A percentile compares a stretch with the other conserved stretches of the same genome.
phyloP scores from a whole-genome alignment of 371 early-diverging fungal species.

The Mucor indicus region DNA sequence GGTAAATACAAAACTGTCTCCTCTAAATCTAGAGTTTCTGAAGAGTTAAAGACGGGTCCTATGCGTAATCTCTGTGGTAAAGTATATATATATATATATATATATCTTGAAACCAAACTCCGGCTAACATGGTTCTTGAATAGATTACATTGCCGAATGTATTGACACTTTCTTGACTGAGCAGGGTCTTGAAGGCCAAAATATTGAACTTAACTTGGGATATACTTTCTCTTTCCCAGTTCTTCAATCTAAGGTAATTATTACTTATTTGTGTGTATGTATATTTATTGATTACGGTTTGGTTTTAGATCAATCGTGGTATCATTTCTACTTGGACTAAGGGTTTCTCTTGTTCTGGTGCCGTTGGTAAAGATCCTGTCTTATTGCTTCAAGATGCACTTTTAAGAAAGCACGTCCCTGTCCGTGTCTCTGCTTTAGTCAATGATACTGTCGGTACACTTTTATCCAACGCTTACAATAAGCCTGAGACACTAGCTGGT shows the following conservation, averaged over 20 bases:
- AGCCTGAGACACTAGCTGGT: constrained; percentile 81
- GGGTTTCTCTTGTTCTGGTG: constrained; percentile 80
- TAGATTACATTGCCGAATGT: constrained; percentile 79
- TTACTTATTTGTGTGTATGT: too few relatives aligned
- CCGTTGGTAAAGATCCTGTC: constrained; percentile 88
- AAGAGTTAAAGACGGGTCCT: constrained; percentile 70
- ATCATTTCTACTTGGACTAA: constrained; percentile 89
- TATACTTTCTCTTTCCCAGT: constrained; percentile 97
- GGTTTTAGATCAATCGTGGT: constrained; percentile 66
- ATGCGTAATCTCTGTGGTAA: constrained; percentile 48
- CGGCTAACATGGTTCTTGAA: constrained; percentile 9
- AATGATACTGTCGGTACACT: constrained; percentile 97
- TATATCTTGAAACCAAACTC: constrained; percentile 6
- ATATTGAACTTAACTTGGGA: constrained; percentile 63
- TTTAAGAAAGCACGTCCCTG: constrained; percentile 64
- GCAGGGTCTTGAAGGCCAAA: constrained; percentile 37
- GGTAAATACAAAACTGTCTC: constrained; percentile 65
- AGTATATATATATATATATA: neutral
- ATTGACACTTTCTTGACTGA: constrained; percentile 76
- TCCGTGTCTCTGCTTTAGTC: constrained; percentile 84
- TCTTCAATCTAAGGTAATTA: constrained; percentile 61
- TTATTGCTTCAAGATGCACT: constrained; percentile 82
- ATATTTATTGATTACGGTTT: too few relatives aligned
- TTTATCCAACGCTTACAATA: constrained; percentile 80
- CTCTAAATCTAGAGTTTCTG: constrained; percentile 79